A percentile compares a stretch with the other conserved stretches of the same genome.
phyloP scores from a whole-genome alignment of 352 stramenopile species.

The Phytophthora cactorum region DNA sequence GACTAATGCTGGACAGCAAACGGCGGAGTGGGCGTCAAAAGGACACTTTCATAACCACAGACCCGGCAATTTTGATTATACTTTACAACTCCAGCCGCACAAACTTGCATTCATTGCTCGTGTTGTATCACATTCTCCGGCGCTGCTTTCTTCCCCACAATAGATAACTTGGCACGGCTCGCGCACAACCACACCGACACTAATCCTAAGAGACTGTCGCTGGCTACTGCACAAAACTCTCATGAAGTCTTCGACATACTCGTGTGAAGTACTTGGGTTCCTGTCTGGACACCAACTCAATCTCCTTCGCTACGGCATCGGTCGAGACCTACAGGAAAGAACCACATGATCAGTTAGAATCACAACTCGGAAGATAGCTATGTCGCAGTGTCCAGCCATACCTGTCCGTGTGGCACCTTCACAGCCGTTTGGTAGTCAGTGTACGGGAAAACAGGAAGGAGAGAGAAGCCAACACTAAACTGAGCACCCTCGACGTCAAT shows the following conservation, averaged over 20 bases:
- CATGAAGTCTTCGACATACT: constrained; percentile 55
- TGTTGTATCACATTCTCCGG: constrained; percentile 5
- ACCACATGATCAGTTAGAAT: constrained; percentile 1
- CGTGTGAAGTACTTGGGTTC: constrained; percentile 62
- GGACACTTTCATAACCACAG: constrained; percentile 11
- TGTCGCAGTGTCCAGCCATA: constrained; percentile 24
- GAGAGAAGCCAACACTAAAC: constrained; percentile 65
- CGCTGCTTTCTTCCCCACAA: constrained; percentile 27
- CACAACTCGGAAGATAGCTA: not conserved
- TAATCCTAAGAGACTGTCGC: constrained; percentile 15
- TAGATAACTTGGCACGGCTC: constrained; percentile 40
- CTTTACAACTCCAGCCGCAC: constrained; percentile 37
- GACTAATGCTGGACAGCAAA: constrained; percentile 43
- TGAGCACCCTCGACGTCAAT: constrained; percentile 30
- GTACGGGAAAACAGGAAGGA: constrained; percentile 59
- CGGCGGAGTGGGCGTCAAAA: not conserved
- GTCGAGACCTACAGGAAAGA: constrained; percentile 51
- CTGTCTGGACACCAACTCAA: constrained; percentile 47
- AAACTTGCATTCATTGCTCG: not conserved
- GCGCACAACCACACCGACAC: constrained; percentile 1
- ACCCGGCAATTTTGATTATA: constrained; percentile 49
- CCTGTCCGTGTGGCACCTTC: constrained; percentile 55
- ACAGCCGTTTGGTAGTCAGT: constrained; percentile 53
- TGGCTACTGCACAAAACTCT: constrained; percentile 50
- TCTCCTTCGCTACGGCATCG: constrained; percentile 51